These are phyloP conservation scores for Parmelia sp. DNA, from an alignment of 495 filamentous ascomycete genomes.

Conservation along the genomic window DNA sequence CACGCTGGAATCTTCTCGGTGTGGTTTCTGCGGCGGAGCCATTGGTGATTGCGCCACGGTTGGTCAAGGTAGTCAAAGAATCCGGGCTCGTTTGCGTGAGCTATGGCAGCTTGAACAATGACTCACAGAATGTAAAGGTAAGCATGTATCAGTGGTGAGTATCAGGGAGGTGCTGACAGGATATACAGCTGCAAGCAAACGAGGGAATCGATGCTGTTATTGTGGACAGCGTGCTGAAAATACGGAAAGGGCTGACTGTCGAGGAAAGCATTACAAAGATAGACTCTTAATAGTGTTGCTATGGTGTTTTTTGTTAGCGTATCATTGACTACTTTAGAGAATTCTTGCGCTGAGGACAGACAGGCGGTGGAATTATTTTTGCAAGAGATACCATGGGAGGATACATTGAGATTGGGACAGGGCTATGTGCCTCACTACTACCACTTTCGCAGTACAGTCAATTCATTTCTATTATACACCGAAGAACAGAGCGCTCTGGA, in stretches of 20 bases:
- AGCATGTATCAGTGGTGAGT: constrained; percentile 27
- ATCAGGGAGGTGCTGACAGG: constrained; percentile 25
- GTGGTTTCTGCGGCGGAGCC: constrained; percentile 81
- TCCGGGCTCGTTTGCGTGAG: constrained; percentile 92
- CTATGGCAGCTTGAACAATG: constrained; percentile 85
- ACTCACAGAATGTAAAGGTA: constrained; percentile 76
- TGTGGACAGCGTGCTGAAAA: constrained; percentile 83
- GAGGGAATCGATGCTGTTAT: constrained; percentile 97
- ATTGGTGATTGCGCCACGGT: constrained; percentile 76
- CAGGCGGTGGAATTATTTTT: background rate
- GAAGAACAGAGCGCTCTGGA: background rate
- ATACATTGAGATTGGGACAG: background rate
- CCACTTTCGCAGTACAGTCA: background rate
- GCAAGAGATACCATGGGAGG: background rate
- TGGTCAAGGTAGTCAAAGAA: constrained; percentile 95
- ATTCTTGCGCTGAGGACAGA: too few relatives aligned
- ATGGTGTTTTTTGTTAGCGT: background rate
- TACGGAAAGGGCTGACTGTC: constrained; percentile 61
- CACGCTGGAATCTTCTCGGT: constrained; percentile 87
- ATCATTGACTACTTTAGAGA: background rate
- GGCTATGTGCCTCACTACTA: background rate
- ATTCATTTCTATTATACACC: background rate
- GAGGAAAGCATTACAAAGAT: constrained; percentile 5
- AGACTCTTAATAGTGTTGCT: background rate
- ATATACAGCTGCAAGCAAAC: constrained; percentile 74